Evolutionary conservation across 805 yeast genomes (phyloP), one percentile per base, ranked within the genome.

Genomic region (Cyberlindnera americana): DNA sequence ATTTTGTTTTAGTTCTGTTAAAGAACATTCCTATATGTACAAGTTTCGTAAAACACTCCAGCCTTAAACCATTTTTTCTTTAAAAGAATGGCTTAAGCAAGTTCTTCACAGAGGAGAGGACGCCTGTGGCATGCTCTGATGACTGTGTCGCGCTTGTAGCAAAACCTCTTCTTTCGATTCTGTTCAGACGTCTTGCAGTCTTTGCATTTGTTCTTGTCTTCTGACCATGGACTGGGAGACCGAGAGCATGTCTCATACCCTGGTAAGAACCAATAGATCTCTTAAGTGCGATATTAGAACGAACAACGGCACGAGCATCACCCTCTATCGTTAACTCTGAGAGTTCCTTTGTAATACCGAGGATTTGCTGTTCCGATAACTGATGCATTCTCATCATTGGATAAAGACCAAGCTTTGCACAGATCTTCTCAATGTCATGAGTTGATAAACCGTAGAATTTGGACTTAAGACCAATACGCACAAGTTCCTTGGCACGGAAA

Each of bases 371-470:
- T 64, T 93, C 98, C 21, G 83, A 70, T 27, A 93, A 74, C 64
- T 93, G 95, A 60, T 86, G 93, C 85, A 90, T 83, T 65, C 95
- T 78, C 95, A 91, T 90, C 59, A 75, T 71, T 33, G 98, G 98
- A 57, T 90, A 91, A 44, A 93, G 75, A 10, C 96, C 96, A 17
- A 91, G 77, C 58, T 80, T 87, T 28, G 97, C 81, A 60, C 96
- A 89, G 38, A 93, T 70, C 53, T 71, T 69, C 47, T 75, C 76
- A 3, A 97, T 91, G 9, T 84, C 78, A 38, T 67, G 61, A 33
- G 67, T 62, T n/a, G 98, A 96, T 29, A 93, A 69, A 22, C 98
- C 99, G 59, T 85, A 90, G 49, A 93, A 82, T 47, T 81, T 81
- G 41, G 83, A 74, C 18, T 90, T 80, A 47, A 93, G 70, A 5